Base-by-base conservation (phyloP, 352 stramenopile genomes). In the Phytopythium oedochilum region DNA sequence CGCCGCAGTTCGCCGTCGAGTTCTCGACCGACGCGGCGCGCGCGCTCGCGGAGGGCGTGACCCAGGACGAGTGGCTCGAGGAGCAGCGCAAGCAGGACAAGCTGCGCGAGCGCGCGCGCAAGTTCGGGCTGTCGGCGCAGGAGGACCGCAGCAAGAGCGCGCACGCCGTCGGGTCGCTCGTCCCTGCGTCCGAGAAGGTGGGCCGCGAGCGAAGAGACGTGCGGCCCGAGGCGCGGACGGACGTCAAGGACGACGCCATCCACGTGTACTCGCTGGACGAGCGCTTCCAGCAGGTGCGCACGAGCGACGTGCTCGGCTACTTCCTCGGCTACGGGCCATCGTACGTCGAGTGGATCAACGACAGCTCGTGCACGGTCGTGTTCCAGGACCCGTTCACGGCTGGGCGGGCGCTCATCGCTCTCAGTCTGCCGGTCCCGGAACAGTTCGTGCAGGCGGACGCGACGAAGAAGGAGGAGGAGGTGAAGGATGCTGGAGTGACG, bases 321-420 rank as follows among this genome's bases (percentile, higher is more conserved):
- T 94, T 94, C 54, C 58, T 67, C 1, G 84, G 80, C 8, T 94
- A 90, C 53, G 80, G 82, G 0, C 84, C 84, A 15, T 89, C 81
- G 22, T 94, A 94, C 66, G 80, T 94, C 40, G 84, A 94, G 57
- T 94, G 84, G 84, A 73, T 92, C 63, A 92, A 94, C 68, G 82
- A 94, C 68, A 90, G 78, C 43, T 80, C 82, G 52, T 92, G 82
- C 50, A 94, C 82, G 2, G 64, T 94, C 18, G 78, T 94, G 23
- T 94, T 94, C 56, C 64, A 92, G 57, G 84, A 94, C 39, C 53
- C 75, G 8, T 84, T 83, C 43, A 94, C 82, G 0, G 80, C 83
- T 12, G 70, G 62, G 0, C 72, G 84, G 47, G 82, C 80, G 14
- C 60, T 94, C 3, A 71, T 92, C 43, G 72, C 82, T 7, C 55